A percentile compares a stretch with the other conserved stretches of the same genome.
Conservation (phyloP, 2,329 filamentous ascomycete species). For the Calonectria crousiana region DNA sequence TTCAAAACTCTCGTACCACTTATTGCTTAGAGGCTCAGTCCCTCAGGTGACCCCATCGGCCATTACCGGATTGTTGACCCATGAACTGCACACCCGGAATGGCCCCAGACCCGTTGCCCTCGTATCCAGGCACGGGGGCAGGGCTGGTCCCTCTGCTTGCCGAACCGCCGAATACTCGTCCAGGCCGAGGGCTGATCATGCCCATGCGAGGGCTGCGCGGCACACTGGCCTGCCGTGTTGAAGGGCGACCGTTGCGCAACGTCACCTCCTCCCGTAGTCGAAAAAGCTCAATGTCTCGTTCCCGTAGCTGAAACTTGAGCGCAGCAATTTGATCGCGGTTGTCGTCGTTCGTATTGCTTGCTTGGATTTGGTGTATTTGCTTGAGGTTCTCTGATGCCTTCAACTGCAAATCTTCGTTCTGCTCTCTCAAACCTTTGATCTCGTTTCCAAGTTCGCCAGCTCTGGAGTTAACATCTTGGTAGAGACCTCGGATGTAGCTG, state of each 20-base stretch:
- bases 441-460: constrained; percentile 59
- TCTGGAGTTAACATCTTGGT: constrained; percentile 68
- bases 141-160: constrained; percentile 66
- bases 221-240: constrained; percentile 68
- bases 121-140: constrained; percentile 51
- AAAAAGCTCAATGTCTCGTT: constrained; percentile 65
- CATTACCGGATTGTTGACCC: constrained; percentile 52
- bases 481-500: constrained; percentile 69
- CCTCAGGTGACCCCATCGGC: constrained; percentile 59
- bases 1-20: constrained; percentile 11
- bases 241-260: constrained; percentile 63
- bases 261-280: constrained; percentile 62
- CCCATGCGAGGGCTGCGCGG: constrained; percentile 68
- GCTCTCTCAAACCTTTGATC: constrained; percentile 58
- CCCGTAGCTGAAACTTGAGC: constrained; percentile 57
- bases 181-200: constrained; percentile 63
- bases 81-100: constrained; percentile 55
- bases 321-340: constrained; percentile 55
- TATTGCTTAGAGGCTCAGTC: constrained; percentile 44
- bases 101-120: constrained; percentile 39
- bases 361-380: constrained; percentile 61
- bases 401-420: constrained; percentile 55
- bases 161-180: constrained; percentile 50
- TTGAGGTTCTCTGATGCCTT: constrained; percentile 60
- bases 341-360: constrained; percentile 48